A percentile compares a stretch with the other conserved stretches of the same genome.
phyloP scores from a whole-genome alignment of 164 flowering plant genomes.

The Malania oleifera region DNA sequence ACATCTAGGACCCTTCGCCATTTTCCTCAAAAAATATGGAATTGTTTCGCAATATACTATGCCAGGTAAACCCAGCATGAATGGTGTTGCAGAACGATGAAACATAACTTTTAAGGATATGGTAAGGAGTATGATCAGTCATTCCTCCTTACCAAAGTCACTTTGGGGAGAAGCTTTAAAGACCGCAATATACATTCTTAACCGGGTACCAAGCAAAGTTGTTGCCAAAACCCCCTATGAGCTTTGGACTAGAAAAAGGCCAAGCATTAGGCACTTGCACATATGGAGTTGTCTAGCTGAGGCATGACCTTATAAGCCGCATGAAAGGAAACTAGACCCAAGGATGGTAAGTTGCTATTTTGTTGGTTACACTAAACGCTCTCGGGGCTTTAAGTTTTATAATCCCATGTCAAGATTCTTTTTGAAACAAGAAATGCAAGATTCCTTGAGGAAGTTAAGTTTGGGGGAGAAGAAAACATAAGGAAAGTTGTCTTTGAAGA shows the following conservation, averaged over 20 bases:
- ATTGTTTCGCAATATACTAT: background rate
- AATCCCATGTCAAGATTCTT: background rate
- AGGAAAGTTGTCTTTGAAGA: background rate
- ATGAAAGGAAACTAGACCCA: too few relatives aligned
- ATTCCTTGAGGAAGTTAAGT: background rate
- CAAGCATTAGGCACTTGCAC: background rate
- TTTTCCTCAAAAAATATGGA: background rate
- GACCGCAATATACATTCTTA: too few relatives aligned
- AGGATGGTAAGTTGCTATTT: background rate
- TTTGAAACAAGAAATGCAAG: background rate
- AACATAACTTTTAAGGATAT: background rate
- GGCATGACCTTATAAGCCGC: too few relatives aligned
- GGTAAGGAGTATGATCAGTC: slow-evolving; percentile 1
- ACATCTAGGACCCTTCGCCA: background rate
- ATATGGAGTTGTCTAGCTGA: too few relatives aligned
- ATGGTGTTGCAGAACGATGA: slow-evolving; percentile 2
- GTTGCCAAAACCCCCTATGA: too few relatives aligned
- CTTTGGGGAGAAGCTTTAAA: slow-evolving; percentile 2
- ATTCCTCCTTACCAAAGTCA: background rate
- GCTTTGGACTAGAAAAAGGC: too few relatives aligned
- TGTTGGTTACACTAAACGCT: background rate
- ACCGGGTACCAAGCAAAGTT: too few relatives aligned
- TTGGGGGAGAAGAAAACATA: too few relatives aligned
- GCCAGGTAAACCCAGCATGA: background rate
- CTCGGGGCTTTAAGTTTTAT: background rate